A percentile compares a stretch with the other conserved stretches of the same genome.
phyloP scores from a whole-genome alignment of 805 yeast species.

The Sungouiella thailandica region DNA sequence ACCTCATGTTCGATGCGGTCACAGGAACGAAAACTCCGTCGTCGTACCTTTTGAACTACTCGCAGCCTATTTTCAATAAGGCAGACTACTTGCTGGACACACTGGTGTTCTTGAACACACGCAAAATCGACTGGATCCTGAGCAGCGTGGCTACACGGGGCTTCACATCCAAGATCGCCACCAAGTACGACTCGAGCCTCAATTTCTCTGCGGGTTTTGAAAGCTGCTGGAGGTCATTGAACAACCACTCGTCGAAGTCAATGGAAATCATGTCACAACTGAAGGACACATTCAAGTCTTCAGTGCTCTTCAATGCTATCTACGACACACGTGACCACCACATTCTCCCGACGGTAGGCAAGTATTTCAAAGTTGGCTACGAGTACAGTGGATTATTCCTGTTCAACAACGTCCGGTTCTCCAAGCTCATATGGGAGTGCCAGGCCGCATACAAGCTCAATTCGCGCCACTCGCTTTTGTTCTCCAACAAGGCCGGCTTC shows the following conservation, averaged over 20 bases:
- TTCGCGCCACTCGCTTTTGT: constrained; percentile 17
- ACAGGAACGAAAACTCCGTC: constrained; percentile 48
- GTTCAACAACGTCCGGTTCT: constrained; percentile 22
- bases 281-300: constrained; percentile 43
- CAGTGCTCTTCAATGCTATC: constrained; percentile 33
- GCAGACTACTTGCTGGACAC: constrained; percentile 38
- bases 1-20: constrained; percentile 45
- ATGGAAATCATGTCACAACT: constrained; percentile 32
- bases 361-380: constrained; percentile 28
- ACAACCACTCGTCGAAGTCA: constrained; percentile 25
- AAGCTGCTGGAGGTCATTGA: constrained; percentile 38
- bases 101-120: constrained; percentile 36
- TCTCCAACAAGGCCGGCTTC: constrained; percentile 30
- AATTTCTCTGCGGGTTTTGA: constrained; percentile 48
- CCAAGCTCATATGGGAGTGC: constrained; percentile 40
- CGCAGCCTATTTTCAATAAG: constrained; percentile 41
- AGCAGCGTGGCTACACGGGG: constrained; percentile 44
- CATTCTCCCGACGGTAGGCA: constrained; percentile 42
- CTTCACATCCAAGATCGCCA: constrained; percentile 34
- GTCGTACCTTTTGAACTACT: constrained; percentile 44
- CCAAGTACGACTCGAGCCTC: constrained; percentile 26
- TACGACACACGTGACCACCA: constrained; percentile 43
- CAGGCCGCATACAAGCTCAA: constrained; percentile 26
- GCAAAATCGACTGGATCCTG: constrained; percentile 45
- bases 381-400: constrained; percentile 32